phyloP scores from a whole-genome alignment of 225 moss, liverwort and hornwort genomes.

The Neckera pumila region DNA sequence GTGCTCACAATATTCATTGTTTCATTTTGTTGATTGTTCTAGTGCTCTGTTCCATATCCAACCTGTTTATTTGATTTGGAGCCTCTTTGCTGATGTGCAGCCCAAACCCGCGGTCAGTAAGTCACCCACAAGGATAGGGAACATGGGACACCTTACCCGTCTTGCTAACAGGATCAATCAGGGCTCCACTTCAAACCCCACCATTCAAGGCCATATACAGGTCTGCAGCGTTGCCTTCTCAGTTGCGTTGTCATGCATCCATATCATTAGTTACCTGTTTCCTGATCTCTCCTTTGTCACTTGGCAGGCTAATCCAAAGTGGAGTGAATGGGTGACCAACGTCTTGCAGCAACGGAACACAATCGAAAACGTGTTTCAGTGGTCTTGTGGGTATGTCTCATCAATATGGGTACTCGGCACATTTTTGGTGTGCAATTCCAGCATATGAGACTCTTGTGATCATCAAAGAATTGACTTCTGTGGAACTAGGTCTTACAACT shows the following conservation, averaged over 20 bases:
- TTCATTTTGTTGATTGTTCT: neutral
- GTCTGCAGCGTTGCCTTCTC: slow-evolving; percentile 7
- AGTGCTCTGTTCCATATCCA: neutral
- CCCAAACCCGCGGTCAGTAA: slow-evolving; percentile 7
- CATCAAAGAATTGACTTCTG: neutral
- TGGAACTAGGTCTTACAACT: neutral
- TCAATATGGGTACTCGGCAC: neutral
- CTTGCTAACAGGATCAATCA: slow-evolving; percentile 77
- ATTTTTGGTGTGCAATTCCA: neutral
- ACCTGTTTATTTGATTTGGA: neutral
- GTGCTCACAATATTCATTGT: neutral
- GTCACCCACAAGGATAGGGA: slow-evolving; percentile 79
- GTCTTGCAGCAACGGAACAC: slow-evolving; percentile 71
- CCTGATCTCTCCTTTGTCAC: neutral
- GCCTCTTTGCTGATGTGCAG: slow-evolving; percentile 15
- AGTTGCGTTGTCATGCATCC: neutral
- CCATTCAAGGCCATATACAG: slow-evolving; percentile 69
- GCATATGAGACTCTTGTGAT: neutral
- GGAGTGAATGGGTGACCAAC: slow-evolving; percentile 75
- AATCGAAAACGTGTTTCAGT: slow-evolving; percentile 75
- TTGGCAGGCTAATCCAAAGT: slow-evolving; percentile 59
- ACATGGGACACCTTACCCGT: slow-evolving; percentile 89
- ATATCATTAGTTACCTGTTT: neutral
- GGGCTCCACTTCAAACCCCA: slow-evolving; percentile 38
- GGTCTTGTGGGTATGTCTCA: slow-evolving; percentile 79